These are phyloP conservation scores for Excoecaria cochinchinensis DNA, from an alignment of 345 rosid species.

Conservation along the genomic window DNA sequence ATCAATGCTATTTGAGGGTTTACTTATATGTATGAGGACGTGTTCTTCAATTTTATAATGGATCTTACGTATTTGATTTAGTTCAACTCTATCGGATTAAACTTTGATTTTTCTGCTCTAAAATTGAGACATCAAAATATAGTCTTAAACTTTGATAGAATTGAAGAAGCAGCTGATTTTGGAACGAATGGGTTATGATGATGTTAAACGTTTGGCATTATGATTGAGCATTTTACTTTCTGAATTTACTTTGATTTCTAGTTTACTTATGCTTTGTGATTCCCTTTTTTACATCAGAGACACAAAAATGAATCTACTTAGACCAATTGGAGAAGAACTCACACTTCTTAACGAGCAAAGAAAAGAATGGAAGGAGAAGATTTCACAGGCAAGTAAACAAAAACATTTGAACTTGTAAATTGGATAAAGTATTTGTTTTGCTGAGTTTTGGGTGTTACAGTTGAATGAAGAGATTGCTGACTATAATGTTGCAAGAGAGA, in stretches of 20 bases:
- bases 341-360: constrained; percentile 64
- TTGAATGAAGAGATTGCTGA: constrained; percentile 71
- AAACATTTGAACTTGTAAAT: constrained; percentile 6
- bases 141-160: neutral
- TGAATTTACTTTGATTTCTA: neutral
- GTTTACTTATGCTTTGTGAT: neutral
- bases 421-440: constrained; percentile 11
- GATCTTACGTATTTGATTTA: neutral
- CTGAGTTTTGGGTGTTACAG: constrained; percentile 39
- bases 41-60: neutral
- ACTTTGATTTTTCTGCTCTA: neutral
- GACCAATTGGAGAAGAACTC: constrained; percentile 55
- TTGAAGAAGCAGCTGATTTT: neutral
- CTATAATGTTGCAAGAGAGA: constrained; percentile 60
- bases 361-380: constrained; percentile 58
- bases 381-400: constrained; percentile 53
- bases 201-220: neutral
- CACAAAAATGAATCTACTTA: constrained; percentile 61
- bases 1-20: too few relatives aligned
- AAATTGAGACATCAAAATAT: too few relatives aligned
- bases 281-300: constrained; percentile 37
- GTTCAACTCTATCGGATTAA: neutral
- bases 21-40: too few relatives aligned
- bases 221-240: neutral
- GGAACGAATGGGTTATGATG: neutral